Conservation (phyloP, 345 rosid genomes). For the Limnanthes douglasii region DNA sequence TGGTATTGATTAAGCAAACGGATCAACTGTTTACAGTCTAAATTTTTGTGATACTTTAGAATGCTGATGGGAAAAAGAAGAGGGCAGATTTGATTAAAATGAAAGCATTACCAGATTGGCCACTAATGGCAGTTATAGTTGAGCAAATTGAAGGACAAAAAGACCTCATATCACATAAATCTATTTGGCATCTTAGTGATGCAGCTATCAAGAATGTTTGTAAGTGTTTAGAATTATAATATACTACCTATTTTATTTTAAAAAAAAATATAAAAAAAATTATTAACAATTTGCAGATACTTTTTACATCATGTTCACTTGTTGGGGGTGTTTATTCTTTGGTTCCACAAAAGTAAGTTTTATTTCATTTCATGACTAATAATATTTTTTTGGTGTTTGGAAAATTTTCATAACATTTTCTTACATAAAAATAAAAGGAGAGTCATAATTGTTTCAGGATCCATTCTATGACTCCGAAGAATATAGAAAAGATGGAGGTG, state of each 20-base stretch:
- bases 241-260: neutral
- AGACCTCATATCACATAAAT: conserved; percentile 52
- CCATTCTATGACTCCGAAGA: conserved; percentile 84
- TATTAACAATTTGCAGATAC: conserved; percentile 28
- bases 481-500: conserved; percentile 83
- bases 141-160: conserved; percentile 62
- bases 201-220: conserved; percentile 62
- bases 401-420: neutral
- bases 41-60: conserved; percentile 1
- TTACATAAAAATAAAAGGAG: neutral
- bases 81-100: conserved; percentile 22
- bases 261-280: neutral
- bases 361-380: neutral
- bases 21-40: neutral
- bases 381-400: conserved; percentile 1
- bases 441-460: conserved; percentile 35
- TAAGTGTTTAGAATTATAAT: conserved; percentile 14
- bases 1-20: neutral
- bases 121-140: conserved; percentile 75
- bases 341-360: conserved; percentile 72
- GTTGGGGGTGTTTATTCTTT: conserved; percentile 86
- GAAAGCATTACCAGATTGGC: conserved; percentile 56
- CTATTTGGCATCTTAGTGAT: conserved; percentile 78
- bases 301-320: conserved; percentile 80
- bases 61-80: conserved; percentile 9